Evolutionary conservation across 768 basidiomycete species (phyloP), one percentile per base, ranked within the genome.

Genomic region (Suillus subaureus): DNA sequence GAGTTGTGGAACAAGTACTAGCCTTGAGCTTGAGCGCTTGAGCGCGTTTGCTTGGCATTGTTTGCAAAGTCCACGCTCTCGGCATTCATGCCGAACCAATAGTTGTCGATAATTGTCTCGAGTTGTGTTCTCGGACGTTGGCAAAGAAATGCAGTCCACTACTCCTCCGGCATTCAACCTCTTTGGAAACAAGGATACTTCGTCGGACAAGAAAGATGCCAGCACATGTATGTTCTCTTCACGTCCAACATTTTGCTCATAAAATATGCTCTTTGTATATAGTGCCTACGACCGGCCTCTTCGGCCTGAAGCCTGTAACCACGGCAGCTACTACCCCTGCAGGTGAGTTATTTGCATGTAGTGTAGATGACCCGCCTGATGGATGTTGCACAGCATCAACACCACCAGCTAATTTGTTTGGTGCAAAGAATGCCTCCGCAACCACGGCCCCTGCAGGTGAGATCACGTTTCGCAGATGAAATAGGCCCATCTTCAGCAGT

Each of bases 121-220:
- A 55, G 31, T 55, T 13, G 31, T 33, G 31, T 31, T 54, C 18
- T 54, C 18, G 52, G 52, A 33, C 31, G 54, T 55, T 55, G 54
- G 31, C 31, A 55, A 55, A 55, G 54, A 55, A 55, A 55, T 55
- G 54, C 54, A 55, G 54, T n/a, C 26, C 21, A 28, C 40, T 21
- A 23, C 68, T 52, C 55, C 64, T 26, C 7, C 61, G 1, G 4
- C 64, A 7, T 55, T 61, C 35, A 61, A 35, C 64, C 70, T 82
- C 8, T 84, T 84, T 63, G 81, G 78, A 40, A 52, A 70, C 7
- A 82, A 80, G 68, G 70, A 73, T 71, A 69, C 80, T 73, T 33
- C 74, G 8, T 69, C 73, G 13, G 84, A 85, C 60, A 85, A 84
- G 71, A 84, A 81, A 67, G 84, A 82, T 66, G 68, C 76, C 37